phyloP scores from a whole-genome alignment of 768 basidiomycete species.

The Tylopilus cervinicoccineus region DNA sequence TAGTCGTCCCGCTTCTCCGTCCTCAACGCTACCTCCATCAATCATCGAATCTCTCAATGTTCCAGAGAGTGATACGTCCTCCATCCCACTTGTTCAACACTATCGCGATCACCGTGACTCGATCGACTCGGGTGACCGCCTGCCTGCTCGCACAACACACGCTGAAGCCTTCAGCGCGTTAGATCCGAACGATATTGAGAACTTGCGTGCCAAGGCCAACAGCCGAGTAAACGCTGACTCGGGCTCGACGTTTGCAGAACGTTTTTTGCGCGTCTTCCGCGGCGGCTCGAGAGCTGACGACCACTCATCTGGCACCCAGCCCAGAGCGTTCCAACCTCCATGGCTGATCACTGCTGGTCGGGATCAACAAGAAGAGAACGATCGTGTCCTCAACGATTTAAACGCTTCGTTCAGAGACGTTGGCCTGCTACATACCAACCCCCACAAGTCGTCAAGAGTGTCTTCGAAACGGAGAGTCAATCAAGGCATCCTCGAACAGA shows the following conservation, averaged over 20 bases:
- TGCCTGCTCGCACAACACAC: conserved; percentile 52
- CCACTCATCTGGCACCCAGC: conserved; percentile 21
- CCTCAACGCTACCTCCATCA: conserved; percentile 11
- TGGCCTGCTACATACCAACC: conserved; percentile 62
- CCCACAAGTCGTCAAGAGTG: conserved; percentile 27
- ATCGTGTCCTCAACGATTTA: conserved; percentile 64
- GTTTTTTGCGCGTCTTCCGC: conserved; percentile 22
- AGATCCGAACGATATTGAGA: conserved; percentile 51
- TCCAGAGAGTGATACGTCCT: conserved; percentile 10
- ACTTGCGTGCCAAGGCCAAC: conserved; percentile 33
- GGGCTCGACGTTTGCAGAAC: conserved; percentile 16
- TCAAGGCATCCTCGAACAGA: conserved; percentile 50
- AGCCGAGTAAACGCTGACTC: conserved; percentile 22
- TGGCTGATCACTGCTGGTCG: conserved; percentile 69
- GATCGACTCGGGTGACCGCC: conserved; percentile 23
- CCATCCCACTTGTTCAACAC: conserved; percentile 6
- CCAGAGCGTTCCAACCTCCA: conserved; percentile 40
- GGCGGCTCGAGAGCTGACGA: conserved; percentile 20
- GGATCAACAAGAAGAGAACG: conserved; percentile 61
- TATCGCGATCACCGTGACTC: conserved; percentile 25
- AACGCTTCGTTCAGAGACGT: conserved; percentile 79
- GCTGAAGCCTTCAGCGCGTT: conserved; percentile 59
- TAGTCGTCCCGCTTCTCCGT: conserved; percentile 23
- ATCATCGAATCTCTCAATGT: background rate
- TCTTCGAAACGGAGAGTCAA: conserved; percentile 16